Evolutionary conservation across 331 rosid species (phyloP).

Genomic region (Phaseolus coccineus): DNA sequence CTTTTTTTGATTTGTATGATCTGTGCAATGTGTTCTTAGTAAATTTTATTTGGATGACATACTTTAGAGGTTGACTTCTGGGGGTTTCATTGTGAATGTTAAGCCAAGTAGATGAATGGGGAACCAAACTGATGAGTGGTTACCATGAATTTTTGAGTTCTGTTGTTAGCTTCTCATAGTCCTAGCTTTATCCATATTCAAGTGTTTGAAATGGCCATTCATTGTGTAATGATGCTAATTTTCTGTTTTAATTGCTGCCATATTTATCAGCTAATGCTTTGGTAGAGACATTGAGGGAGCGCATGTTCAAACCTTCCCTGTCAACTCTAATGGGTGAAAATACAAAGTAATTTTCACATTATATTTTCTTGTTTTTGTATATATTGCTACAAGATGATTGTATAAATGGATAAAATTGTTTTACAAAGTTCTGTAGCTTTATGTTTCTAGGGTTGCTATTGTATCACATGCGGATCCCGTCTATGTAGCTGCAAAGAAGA

Average conservation of each 20-base stretch:
- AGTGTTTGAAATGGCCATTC: slow-evolving; percentile 18
- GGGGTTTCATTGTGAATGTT: not conserved
- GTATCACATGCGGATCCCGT: slow-evolving; percentile 91
- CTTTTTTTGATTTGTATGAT: too few species aligned
- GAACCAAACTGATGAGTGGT: slow-evolving; percentile 14
- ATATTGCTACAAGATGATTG: slow-evolving; percentile 35
- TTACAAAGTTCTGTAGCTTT: slow-evolving; percentile 71
- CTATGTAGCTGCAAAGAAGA: slow-evolving; percentile 82
- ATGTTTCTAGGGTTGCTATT: slow-evolving; percentile 80
- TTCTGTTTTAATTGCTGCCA: slow-evolving; percentile 37
- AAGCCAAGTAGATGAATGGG: slow-evolving; percentile 17
- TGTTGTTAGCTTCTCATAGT: slow-evolving; percentile 10
- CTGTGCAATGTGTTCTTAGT: too few species aligned
- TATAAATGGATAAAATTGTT: slow-evolving; percentile 32
- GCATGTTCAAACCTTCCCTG: slow-evolving; percentile 93
- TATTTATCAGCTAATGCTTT: slow-evolving; percentile 79
- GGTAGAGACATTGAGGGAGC: slow-evolving; percentile 92
- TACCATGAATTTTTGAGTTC: slow-evolving; percentile 14
- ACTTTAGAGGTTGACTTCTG: slow-evolving; percentile 10
- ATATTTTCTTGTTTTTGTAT: slow-evolving; percentile 38
- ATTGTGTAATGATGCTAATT: slow-evolving; percentile 40
- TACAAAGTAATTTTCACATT: slow-evolving; percentile 64
- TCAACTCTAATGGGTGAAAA: slow-evolving; percentile 77
- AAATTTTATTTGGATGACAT: slow-evolving; percentile 4
- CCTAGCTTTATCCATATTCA: slow-evolving; percentile 24